Conservation (phyloP, 2,329 filamentous ascomycete genomes). For the Clathrospora elynae region DNA sequence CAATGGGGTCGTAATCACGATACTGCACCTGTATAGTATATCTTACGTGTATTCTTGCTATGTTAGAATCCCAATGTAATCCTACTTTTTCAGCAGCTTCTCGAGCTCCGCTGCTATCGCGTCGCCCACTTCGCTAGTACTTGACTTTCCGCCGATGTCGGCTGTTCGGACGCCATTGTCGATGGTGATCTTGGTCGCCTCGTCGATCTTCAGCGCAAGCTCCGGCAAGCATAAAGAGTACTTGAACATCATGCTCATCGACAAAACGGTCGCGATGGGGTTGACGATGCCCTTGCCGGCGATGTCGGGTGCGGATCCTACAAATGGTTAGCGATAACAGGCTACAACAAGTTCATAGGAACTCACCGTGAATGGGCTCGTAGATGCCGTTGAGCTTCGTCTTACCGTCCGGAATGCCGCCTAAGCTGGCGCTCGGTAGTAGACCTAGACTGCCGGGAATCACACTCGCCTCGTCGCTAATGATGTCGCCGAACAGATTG, state of each 20-base stretch:
- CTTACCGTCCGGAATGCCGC: slow-evolving; percentile 84
- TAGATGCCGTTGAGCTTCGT: slow-evolving; percentile 90
- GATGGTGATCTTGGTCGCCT: slow-evolving; percentile 78
- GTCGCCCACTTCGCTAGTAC: slow-evolving; percentile 81
- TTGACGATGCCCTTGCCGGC: slow-evolving; percentile 90
- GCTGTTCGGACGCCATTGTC: slow-evolving; percentile 78
- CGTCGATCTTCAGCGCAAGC: slow-evolving; percentile 79
- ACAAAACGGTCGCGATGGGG: slow-evolving; percentile 89
- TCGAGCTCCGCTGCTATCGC: slow-evolving; percentile 76
- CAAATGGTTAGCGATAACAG: slow-evolving; percentile 16
- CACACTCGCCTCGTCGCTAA: slow-evolving; percentile 91
- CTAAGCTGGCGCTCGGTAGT: slow-evolving; percentile 84
- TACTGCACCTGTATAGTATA: background rate
- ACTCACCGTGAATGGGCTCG: slow-evolving; percentile 90
- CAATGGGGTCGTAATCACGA: background rate
- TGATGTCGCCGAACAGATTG: slow-evolving; percentile 96
- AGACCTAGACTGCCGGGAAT: slow-evolving; percentile 91
- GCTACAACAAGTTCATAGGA: background rate
- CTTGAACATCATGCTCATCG: slow-evolving; percentile 92
- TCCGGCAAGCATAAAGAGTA: slow-evolving; percentile 83
- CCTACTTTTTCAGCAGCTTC: slow-evolving; percentile 61
- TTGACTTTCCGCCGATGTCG: slow-evolving; percentile 79
- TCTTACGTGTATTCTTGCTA: background rate
- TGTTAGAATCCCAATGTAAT: background rate
- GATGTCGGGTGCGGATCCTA: slow-evolving; percentile 89